These are phyloP conservation scores for Diaporthe caulivora DNA, from an alignment of 2,329 filamentous ascomycete genomes.

Conservation along the genomic window DNA sequence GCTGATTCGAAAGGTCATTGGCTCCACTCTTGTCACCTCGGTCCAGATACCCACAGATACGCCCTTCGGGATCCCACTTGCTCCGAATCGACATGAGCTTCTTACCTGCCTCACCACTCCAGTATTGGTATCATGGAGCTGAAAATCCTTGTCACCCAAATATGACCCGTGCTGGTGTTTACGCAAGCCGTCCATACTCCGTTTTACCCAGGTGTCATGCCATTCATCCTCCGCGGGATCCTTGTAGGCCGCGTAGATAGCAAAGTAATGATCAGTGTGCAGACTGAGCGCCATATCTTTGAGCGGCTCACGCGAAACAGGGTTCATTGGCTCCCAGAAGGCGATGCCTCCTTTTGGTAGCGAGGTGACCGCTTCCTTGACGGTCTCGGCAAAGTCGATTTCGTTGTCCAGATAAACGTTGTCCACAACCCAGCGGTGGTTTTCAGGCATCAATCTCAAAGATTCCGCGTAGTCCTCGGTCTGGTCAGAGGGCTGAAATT, in stretches of 20 bases:
- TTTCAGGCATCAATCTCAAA: not conserved
- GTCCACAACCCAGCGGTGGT: constrained; percentile 4
- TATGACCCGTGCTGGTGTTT: not conserved
- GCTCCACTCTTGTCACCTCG: not conserved
- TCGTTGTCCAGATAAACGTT: constrained; percentile 1
- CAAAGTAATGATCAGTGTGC: constrained; percentile 18
- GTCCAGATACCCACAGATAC: constrained; percentile 4
- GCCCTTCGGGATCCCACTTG: not conserved
- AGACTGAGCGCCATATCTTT: not conserved
- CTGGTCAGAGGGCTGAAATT: not conserved
- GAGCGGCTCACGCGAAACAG: not conserved
- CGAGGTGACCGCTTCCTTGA: not conserved
- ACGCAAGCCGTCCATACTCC: not conserved
- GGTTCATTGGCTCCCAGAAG: constrained; percentile 15
- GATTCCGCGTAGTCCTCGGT: not conserved
- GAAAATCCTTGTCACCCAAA: not conserved
- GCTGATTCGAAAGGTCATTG: not conserved
- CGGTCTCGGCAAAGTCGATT: not conserved
- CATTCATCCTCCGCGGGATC: not conserved
- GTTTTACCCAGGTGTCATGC: not conserved
- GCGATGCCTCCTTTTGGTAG: not conserved
- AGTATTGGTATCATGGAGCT: not conserved
- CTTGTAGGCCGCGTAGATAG: not conserved
- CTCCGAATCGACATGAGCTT: not conserved
- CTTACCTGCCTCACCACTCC: not conserved